Base-by-base conservation (phyloP, 2,329 filamentous ascomycete genomes). In the Alternaria ventricosa region DNA sequence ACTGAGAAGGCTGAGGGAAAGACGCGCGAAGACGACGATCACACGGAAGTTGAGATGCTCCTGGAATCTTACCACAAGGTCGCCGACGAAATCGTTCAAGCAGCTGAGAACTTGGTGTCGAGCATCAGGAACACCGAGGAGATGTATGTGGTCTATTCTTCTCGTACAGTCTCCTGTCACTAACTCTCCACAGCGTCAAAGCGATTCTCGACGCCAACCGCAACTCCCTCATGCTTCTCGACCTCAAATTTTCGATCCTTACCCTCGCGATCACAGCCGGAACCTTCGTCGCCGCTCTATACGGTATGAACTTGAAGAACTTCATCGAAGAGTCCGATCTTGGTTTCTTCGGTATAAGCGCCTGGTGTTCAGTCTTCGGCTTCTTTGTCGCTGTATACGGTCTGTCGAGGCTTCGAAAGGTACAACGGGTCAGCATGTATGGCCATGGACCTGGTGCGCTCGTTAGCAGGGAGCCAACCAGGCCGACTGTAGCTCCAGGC, bases 301-400 rank as follows among this genome's bases (percentile, higher is more conserved):
- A 98, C 85, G 96, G 96, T 72, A 98, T 98, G 94, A 99, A 99
- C 83, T 84, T 99, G 68, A 96, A 97, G 78, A 98, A 98, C 82
- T 98, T 97, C 80, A 93, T 98, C 73, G 96, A 99, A 83, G 95
- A 98, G 78, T 94, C 92, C 2, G 88, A 93, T 80, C 87, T 93
- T 80, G 96, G 95, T 11, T 98, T 99, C 79, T 86, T 86, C 50
- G 88, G 88, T 57, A 90, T 99, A 64, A 93, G 91, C 3, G 85
- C 83, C 18, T 84, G 87, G 64, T 96, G 92, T 61, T 86, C 90
- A 60, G 73, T 90, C 60, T 89, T 94, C 78, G 93, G 92, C 13
- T 86, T 90, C 58, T 72, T 94, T 9, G 92, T 97, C 55, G 95
- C 92, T 82, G 87, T 88, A 73, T 97, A 95, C 80, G 94, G 96